These are phyloP conservation scores for Zygosaccharomyces pseudobailii DNA, from an alignment of 1,139 yeast species.

Conservation along the genomic window DNA sequence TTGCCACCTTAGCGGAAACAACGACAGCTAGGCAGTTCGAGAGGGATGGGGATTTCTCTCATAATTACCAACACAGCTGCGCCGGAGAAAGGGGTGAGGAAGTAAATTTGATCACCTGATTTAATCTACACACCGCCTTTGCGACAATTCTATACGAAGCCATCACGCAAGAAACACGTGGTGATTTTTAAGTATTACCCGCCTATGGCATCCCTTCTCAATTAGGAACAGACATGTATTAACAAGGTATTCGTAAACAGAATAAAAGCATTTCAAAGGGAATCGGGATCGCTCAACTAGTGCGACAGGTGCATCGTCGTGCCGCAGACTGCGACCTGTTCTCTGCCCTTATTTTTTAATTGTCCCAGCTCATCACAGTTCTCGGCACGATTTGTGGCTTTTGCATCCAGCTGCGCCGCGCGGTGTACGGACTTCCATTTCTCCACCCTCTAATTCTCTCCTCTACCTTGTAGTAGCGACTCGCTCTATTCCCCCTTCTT, in stretches of 20 bases:
- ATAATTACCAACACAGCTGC: not conserved
- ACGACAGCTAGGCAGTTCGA: not conserved
- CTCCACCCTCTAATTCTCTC: not conserved
- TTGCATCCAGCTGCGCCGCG: conserved; percentile 1
- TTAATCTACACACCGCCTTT: not conserved
- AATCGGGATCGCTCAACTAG: too few species aligned
- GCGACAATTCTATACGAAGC: not conserved
- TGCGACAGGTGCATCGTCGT: too few species aligned
- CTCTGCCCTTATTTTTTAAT: not conserved
- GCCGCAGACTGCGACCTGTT: not conserved
- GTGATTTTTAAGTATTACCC: not conserved
- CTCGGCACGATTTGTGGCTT: conserved; percentile 7
- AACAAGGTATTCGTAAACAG: too few species aligned
- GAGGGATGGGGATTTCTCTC: not conserved
- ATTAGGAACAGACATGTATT: too few species aligned
- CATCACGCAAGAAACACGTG: not conserved
- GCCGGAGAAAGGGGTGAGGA: not conserved
- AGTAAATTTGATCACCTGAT: not conserved
- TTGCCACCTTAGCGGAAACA: not conserved
- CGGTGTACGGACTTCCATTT: not conserved
- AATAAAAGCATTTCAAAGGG: too few species aligned
- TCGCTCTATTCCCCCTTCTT: not conserved
- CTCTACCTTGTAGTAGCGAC: too few species aligned
- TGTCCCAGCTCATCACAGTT: conserved; percentile 5
- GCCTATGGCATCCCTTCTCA: not conserved